These are phyloP conservation scores for Rhododendron griersonianum DNA, from an alignment of 148 eudicot species.

Conservation along the genomic window DNA sequence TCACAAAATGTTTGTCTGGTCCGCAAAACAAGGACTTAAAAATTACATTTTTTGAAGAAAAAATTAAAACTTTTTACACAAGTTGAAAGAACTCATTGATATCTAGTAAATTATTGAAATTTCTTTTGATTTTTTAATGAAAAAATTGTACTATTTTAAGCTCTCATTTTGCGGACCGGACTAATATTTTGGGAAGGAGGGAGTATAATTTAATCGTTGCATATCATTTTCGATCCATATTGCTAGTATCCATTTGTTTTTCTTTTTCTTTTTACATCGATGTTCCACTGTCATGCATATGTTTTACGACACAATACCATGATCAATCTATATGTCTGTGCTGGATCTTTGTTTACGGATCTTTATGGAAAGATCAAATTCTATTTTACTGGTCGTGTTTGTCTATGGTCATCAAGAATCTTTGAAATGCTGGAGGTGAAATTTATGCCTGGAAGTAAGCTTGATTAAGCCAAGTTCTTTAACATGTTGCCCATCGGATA, in stretches of 20 bases:
- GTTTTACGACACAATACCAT: neutral
- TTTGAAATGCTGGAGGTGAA: neutral
- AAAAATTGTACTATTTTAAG: too few species aligned
- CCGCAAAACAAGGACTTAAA: neutral
- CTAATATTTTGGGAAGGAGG: too few species aligned
- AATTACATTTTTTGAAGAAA: too few species aligned
- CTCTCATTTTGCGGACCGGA: too few species aligned
- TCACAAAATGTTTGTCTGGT: neutral
- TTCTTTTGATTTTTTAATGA: neutral
- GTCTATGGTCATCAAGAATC: neutral
- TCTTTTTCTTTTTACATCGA: neutral
- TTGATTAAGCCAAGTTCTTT: neutral
- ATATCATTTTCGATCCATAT: neutral
- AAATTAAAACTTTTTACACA: too few species aligned
- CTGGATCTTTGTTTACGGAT: neutral
- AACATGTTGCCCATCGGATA: neutral
- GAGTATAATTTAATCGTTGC: neutral
- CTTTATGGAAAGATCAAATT: neutral
- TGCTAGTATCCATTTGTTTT: neutral
- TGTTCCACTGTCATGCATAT: neutral
- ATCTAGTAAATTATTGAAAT: too few species aligned
- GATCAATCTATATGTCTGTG: constrained; percentile 8
- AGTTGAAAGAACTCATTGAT: neutral
- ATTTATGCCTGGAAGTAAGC: neutral
- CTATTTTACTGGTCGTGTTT: neutral